phyloP scores from a whole-genome alignment of 495 filamentous ascomycete species.

The Emericellopsis terricola region DNA sequence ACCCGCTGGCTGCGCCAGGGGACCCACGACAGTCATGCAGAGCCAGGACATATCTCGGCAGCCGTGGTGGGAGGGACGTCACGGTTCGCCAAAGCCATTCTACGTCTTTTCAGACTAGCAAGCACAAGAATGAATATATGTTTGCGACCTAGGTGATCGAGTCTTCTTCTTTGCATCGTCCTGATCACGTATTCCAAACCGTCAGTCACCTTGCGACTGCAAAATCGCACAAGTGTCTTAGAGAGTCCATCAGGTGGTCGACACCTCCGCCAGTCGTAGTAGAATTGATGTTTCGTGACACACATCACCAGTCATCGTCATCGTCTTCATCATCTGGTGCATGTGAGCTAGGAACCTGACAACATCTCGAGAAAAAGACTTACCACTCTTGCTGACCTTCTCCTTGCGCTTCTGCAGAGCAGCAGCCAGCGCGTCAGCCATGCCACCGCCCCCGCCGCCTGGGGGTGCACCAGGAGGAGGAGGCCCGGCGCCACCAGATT shows the following conservation, averaged over 20 bases:
- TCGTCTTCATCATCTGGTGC: conserved; percentile 59
- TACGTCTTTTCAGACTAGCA: conserved; percentile 2
- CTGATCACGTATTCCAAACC: too few species aligned
- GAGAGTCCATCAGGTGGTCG: too few species aligned
- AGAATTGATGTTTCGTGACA: too few species aligned
- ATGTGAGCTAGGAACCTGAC: neutral
- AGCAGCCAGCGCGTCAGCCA: conserved; percentile 68
- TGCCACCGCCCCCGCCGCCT: conserved; percentile 32
- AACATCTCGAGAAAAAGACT: conserved; percentile 23
- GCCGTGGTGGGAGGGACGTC: conserved; percentile 34
- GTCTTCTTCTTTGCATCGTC: too few species aligned
- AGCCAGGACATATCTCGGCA: conserved; percentile 4
- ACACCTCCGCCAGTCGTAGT: too few species aligned
- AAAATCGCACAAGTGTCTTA: too few species aligned
- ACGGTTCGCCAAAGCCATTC: conserved; percentile 8
- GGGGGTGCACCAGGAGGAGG: conserved; percentile 30
- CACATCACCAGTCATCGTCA: conserved; percentile 64
- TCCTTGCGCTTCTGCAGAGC: conserved; percentile 65
- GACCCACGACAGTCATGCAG: conserved; percentile 3
- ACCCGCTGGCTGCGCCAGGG: conserved; percentile 11
- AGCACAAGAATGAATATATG: too few species aligned
- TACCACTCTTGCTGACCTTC: conserved; percentile 83
- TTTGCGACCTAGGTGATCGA: too few species aligned
- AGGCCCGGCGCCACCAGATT: conserved; percentile 33
- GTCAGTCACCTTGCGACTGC: too few species aligned